Base-by-base conservation (phyloP, 129 eudicot genomes). In the Flaveria bidentis region DNA sequence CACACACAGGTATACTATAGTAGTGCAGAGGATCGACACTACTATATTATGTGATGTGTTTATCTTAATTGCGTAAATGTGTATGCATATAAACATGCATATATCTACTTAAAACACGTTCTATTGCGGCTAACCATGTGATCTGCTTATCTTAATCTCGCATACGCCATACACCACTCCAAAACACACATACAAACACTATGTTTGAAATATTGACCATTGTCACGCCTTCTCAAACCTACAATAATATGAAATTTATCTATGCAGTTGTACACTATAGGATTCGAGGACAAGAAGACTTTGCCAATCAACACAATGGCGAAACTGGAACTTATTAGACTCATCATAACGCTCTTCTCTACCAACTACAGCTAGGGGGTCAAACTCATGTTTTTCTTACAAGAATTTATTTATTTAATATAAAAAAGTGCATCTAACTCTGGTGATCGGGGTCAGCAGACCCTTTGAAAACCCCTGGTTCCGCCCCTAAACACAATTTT, bases 121-220 rank as follows among this genome's bases (percentile, higher is more conserved):
- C 66, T 58, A 18, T 23, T 22, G 11, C n/a, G 16, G 39, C 26
- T 56, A 25, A 58, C 36, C n/a, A 58, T 2, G 39, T 58, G 7
- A 55, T n/a, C 25, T n/a, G 25, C 12, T 25, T 62, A 62, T 26
- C 42, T 28, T 62, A 62, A 62, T 62, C 17, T 25, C 36, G 15
- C 36, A 62, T 62, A 8, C 5, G 16, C 16, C 65, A 58, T 53
- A 53, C 25, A 53, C 60, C 25, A 25, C 26, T 13, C 44, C 18
- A 25, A 26, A 26, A 28, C 18, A 5, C 41, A 36, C 41, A 36
- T 36, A 0, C 7, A 36, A 36, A 36, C 41, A 36, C 41, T 5
- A 36, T 36, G 41, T 72, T 36, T 61, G 57, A 75, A 46, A 49
- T 26, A 18, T 75, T 62, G 49, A 61, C 47, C 47, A 47, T 62